Percentiles rank a stretch among this genome's conserved stretches.
Conservation (phyloP, 2,329 filamentous ascomycete species). For the Aspergillus phoenicis region DNA sequence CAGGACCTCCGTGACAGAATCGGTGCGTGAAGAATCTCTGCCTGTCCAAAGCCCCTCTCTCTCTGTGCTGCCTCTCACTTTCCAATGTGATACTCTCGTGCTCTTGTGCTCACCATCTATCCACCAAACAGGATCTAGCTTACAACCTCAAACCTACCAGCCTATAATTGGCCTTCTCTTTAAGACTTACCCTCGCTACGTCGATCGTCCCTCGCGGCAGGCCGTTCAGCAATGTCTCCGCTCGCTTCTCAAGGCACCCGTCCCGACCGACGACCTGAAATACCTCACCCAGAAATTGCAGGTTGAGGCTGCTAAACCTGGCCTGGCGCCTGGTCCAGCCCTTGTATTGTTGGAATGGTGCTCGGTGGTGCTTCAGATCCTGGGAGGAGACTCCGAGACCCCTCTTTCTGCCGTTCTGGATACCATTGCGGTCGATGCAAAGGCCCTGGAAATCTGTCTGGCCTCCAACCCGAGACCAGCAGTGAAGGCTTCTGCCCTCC, state of each 20-base stretch:
- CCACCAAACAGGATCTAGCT: constrained; percentile 31
- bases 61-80: neutral
- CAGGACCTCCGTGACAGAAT: constrained; percentile 50
- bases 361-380: constrained; percentile 72
- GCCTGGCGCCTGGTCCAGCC: constrained; percentile 75
- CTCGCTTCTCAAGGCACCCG: constrained; percentile 63
- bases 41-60: constrained; percentile 11
- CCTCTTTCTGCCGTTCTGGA: constrained; percentile 60
- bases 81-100: constrained; percentile 18
- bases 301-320: constrained; percentile 72
- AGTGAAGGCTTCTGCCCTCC: constrained; percentile 72
- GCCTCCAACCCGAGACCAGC: constrained; percentile 64
- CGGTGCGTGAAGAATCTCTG: constrained; percentile 30
- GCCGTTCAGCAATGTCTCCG: constrained; percentile 80
- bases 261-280: constrained; percentile 53
- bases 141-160: constrained; percentile 35
- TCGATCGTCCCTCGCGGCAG: constrained; percentile 79
- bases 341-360: constrained; percentile 93
- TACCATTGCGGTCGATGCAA: constrained; percentile 69
- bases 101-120: constrained; percentile 1
- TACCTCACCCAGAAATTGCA: constrained; percentile 69
- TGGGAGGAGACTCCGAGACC: constrained; percentile 67
- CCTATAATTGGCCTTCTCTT: constrained; percentile 74
- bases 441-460: constrained; percentile 76
- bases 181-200: constrained; percentile 82